Evolutionary conservation across 2,329 filamentous ascomycete species (phyloP).

Genomic region (Pseudogymnoascus sp.): DNA sequence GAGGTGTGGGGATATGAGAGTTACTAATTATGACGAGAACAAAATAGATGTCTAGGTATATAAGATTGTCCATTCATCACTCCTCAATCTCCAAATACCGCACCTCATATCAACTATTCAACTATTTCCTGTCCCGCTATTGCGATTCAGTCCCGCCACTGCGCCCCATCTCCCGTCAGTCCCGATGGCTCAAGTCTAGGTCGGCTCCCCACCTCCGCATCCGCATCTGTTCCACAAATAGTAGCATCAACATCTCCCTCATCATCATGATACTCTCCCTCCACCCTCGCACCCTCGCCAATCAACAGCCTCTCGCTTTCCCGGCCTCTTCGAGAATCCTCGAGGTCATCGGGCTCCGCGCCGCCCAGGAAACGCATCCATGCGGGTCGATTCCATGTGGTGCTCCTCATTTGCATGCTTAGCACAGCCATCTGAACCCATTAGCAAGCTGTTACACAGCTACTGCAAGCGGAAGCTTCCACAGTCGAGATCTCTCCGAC

Average conservation of each 20-base stretch:
- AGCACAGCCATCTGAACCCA: constrained; percentile 19
- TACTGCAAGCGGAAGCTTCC: neutral
- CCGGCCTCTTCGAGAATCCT: constrained; percentile 18
- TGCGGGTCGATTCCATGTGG: constrained; percentile 19
- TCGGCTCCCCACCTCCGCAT: constrained; percentile 13
- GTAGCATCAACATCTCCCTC: constrained; percentile 22
- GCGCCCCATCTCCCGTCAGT: constrained; percentile 18
- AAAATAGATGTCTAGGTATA: neutral
- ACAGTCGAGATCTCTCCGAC: neutral
- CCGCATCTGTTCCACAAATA: neutral
- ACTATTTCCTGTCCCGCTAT: neutral
- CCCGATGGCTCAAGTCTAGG: constrained; percentile 23
- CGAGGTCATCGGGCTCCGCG: constrained; percentile 11
- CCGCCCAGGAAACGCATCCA: constrained; percentile 18
- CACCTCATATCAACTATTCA: neutral
- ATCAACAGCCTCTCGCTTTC: constrained; percentile 22
- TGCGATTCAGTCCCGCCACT: constrained; percentile 19
- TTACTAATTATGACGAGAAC: too few relatives aligned
- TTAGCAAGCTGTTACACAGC: neutral
- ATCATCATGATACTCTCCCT: constrained; percentile 11
- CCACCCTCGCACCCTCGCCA: constrained; percentile 16
- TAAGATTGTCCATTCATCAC: neutral
- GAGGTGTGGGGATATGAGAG: neutral
- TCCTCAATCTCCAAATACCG: neutral
- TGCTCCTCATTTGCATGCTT: constrained; percentile 23